Base-by-base conservation (phyloP, 306 rosid genomes). In the Chamaecrista fasciculata region DNA sequence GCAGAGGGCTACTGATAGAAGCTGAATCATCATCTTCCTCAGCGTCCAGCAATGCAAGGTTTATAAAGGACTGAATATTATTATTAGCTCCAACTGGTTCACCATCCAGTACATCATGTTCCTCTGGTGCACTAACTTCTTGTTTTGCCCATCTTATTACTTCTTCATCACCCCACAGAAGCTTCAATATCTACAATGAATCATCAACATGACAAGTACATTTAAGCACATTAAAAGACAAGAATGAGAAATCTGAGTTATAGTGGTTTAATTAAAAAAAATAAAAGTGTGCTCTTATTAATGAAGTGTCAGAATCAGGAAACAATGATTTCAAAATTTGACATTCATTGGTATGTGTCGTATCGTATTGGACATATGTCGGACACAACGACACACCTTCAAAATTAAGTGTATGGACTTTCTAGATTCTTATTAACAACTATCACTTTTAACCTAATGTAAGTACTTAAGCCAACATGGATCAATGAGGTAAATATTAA, bases 161-260 rank as follows among this genome's bases (percentile, higher is more conserved):
- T 71, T 92, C 96, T 77, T 82, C 89, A 33, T 89, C 95, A 0
- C 98, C 96, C 26, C 70, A 78, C 40, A 92, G 92, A 68, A 92
- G 89, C 75, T 86, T 92, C 82, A 87, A 49, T 56, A 92, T 85
- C 98, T 92, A 88, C 75, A 50, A 18, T 23, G 65, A 59, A 65
- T 23, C 70, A 65, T 23, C 70, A 47, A 73, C 44, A 36, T 16
- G 44, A 60, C 24, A 14, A 4, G 33, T 46, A 58, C n/a, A 25
- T 59, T 43, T 9, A 18, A 72, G 67, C n/a, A 18, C 36, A 40
- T 16, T 11, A n/a, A 11, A 61, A 37, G 44, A 37, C 62, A 26
- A 36, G 18, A 37, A n/a, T n/a, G n/a, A n/a, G n/a, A n/a, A n/a
- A n/a, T n/a, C n/a, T n/a, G n/a, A n/a, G n/a, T n/a, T n/a, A n/a